These are phyloP conservation scores for Penicillium palitans DNA, from an alignment of 2,329 filamentous ascomycete genomes.

Conservation along the genomic window DNA sequence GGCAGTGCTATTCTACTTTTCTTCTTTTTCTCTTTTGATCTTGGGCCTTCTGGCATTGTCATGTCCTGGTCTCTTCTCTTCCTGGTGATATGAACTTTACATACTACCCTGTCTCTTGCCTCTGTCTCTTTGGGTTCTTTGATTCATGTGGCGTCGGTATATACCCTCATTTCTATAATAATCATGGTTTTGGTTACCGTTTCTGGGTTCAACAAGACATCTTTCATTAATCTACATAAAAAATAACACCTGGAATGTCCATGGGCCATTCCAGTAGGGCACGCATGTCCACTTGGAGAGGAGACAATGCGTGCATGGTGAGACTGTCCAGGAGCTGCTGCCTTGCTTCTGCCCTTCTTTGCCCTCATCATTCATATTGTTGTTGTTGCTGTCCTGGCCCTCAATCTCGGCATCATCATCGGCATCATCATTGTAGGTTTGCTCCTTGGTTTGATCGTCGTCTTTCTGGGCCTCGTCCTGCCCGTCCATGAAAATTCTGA, in stretches of 20 bases:
- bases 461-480: neutral
- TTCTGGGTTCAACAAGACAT: neutral
- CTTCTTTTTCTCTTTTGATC: neutral
- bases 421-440: neutral
- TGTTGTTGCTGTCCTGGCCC: neutral
- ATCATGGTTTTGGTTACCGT: neutral
- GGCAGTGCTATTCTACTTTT: neutral
- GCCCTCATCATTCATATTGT: neutral
- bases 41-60: neutral
- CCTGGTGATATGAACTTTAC: conserved; percentile 1
- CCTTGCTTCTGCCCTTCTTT: neutral
- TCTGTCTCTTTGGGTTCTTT: conserved; percentile 1
- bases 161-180: conserved; percentile 13
- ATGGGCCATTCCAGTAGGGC: neutral
- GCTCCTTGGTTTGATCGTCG: neutral
- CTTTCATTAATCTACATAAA: neutral
- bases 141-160: conserved; percentile 13
- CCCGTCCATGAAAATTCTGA: neutral
- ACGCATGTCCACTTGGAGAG: neutral
- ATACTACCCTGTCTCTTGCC: neutral
- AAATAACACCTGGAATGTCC: neutral
- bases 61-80: conserved; percentile 3
- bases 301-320: neutral
- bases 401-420: neutral
- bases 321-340: neutral